Percentiles rank a stretch among this genome's conserved stretches.
Evolutionary conservation across 345 rosid species (phyloP).

Genomic region (Syzygium grande): DNA sequence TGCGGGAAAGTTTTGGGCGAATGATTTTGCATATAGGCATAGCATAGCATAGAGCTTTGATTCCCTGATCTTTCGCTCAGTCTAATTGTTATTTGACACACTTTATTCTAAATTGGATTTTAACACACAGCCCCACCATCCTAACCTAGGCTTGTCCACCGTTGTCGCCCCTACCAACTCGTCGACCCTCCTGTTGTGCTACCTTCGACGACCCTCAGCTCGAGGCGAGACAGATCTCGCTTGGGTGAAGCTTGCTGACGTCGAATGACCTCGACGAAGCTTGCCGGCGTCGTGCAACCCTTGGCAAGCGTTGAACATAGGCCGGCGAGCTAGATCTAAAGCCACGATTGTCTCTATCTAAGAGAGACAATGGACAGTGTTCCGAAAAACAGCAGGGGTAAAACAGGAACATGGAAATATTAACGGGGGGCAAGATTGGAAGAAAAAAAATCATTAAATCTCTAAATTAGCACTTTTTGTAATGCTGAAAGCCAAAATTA

Average conservation of each 20-base stretch:
- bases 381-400: background rate
- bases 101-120: background rate
- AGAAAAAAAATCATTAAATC: background rate
- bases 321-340: background rate
- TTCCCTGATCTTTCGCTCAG: background rate
- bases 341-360: background rate
- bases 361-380: background rate
- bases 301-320: background rate
- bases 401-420: background rate
- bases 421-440: background rate
- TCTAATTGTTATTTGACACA: background rate
- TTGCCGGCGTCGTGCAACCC: rapidly evolving
- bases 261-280: background rate
- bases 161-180: background rate
- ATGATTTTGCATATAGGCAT: background rate
- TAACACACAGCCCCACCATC: background rate
- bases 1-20: background rate
- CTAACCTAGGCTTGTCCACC: background rate
- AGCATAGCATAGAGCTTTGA: background rate
- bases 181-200: background rate
- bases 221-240: background rate
- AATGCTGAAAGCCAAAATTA: background rate
- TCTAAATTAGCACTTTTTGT: background rate
- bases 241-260: background rate
- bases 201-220: no score